Base-by-base conservation (phyloP, 176 grass and related monocot genomes). In the Poa annua region DNA sequence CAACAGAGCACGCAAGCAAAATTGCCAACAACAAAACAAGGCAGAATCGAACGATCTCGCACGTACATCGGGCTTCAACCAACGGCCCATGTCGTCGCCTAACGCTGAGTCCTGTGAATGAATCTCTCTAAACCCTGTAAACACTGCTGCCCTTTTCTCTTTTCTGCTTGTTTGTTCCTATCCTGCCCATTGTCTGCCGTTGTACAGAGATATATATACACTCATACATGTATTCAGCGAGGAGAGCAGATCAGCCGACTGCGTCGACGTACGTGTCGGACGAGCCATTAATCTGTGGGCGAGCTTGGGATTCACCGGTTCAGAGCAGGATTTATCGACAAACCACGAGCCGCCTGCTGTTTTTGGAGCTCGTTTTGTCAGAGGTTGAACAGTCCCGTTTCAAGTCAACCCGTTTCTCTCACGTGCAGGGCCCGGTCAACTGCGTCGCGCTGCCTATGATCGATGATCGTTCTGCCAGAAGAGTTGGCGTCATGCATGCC, bases 281-380 rank as follows among this genome's bases (percentile, higher is more conserved):
- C 1, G 38, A 63, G 15, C 3, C 26, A 36, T 79, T 79, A 79
- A 79, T 45, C 84, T 72, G 84, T 86, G 76, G 84, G 76, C 76
- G 34, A 35, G 15, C 25, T 7, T 13, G 0, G 55, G n/a, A 71
- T 20, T 48, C 77, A 56, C 63, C 16, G 32, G 33, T 10, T 50
- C n/a, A 13, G 24, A 10, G 24, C 10, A 63, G 41, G 7, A 19
- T 16, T 4, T 7, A 16, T 61, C 0, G 32, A 66, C 44, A 93
- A 90, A 90, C 85, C 74, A 88, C 34, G 82, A 76, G 85, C 81
- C 17, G 88, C 91, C 91, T 29, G 29, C 84, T 76, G 91, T 90
- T 93, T 93, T 66, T 11, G 50, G 34, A 81, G 66, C 79, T 56
- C 39, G 34, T 32, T 70, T 64, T 64, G 80, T 80, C 72, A 47